A percentile compares a stretch with the other conserved stretches of the same genome.
These are phyloP conservation scores for Aspergillus saccharolyticus DNA, from an alignment of 495 filamentous ascomycete genomes.

Conservation along the genomic window DNA sequence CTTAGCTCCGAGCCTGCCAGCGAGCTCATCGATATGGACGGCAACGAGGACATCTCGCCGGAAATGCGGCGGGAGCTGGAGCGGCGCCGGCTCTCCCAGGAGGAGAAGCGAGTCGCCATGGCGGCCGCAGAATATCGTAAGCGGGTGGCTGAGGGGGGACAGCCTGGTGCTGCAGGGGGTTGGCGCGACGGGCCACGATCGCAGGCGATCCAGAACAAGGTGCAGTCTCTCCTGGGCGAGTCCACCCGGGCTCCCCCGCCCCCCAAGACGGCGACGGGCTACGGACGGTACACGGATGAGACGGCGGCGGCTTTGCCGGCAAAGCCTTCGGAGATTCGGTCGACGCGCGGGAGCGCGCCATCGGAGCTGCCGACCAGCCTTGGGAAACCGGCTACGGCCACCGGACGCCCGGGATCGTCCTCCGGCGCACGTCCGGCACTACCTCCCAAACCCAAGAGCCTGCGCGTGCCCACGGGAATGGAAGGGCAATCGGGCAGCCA, in stretches of 20 bases:
- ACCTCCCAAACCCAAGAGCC: slow-evolving; percentile 57
- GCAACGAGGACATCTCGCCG: slow-evolving; percentile 67
- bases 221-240: slow-evolving; percentile 82
- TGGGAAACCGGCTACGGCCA: slow-evolving; percentile 16
- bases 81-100: slow-evolving; percentile 72
- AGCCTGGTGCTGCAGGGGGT: slow-evolving; percentile 46
- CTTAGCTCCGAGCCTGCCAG: slow-evolving; percentile 31
- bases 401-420: slow-evolving; percentile 21
- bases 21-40: slow-evolving; percentile 60
- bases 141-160: slow-evolving; percentile 60
- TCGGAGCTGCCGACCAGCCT: neutral
- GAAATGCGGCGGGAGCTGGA: slow-evolving; percentile 92
- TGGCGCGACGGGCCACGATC: slow-evolving; percentile 48
- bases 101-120: slow-evolving; percentile 86
- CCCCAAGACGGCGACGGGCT: slow-evolving; percentile 77
- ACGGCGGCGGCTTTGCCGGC: slow-evolving; percentile 33
- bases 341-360: slow-evolving; percentile 14
- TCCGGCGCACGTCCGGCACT: slow-evolving; percentile 40
- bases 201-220: slow-evolving; percentile 81
- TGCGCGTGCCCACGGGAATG: slow-evolving; percentile 26
- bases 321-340: slow-evolving; percentile 19
- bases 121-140: slow-evolving; percentile 88
- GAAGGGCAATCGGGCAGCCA: slow-evolving; percentile 21
- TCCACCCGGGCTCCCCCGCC: slow-evolving; percentile 54
- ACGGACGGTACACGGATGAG: slow-evolving; percentile 73